Evolutionary conservation across 73 alveolate genomes (phyloP).

Genomic region (Symbiodinium pilosum): DNA sequence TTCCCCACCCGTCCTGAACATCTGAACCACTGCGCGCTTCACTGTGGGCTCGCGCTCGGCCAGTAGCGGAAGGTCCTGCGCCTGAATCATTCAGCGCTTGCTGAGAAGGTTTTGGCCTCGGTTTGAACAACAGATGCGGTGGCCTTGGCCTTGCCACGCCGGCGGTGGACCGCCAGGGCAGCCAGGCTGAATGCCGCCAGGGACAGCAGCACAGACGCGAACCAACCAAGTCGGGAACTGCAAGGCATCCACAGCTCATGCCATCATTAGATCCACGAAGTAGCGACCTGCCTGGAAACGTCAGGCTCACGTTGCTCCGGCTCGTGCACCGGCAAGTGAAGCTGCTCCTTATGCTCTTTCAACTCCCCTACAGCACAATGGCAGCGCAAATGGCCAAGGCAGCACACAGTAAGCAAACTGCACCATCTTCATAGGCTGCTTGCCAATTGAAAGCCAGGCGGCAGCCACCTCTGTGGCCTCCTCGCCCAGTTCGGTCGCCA

Average conservation of each 20-base stretch:
- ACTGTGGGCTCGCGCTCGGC: neutral
- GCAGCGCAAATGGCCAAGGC: neutral
- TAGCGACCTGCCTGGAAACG: neutral
- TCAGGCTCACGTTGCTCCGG: neutral
- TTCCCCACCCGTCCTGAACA: neutral
- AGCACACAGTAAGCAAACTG: neutral
- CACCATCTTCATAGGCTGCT: neutral
- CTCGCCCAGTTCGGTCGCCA: neutral
- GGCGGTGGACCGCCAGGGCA: neutral
- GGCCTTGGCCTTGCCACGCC: neutral
- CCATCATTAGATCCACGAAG: no score
- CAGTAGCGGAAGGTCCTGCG: neutral
- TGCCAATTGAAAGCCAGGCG: neutral
- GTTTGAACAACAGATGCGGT: no score
- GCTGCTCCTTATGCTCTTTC: neutral
- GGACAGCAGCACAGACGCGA: neutral
- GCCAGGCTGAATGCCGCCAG: neutral
- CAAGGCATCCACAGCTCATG: no score
- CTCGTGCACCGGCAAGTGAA: neutral
- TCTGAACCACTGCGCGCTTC: neutral
- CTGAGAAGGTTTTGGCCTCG: no score
- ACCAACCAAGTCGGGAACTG: no score
- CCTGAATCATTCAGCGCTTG: no score
- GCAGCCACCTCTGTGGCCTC: slow-evolving; percentile 1
- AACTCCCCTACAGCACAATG: neutral